Evolutionary conservation across 2,329 filamentous ascomycete species (phyloP), one percentile per base, ranked within the genome.

Genomic region (Aspergillus niger): DNA sequence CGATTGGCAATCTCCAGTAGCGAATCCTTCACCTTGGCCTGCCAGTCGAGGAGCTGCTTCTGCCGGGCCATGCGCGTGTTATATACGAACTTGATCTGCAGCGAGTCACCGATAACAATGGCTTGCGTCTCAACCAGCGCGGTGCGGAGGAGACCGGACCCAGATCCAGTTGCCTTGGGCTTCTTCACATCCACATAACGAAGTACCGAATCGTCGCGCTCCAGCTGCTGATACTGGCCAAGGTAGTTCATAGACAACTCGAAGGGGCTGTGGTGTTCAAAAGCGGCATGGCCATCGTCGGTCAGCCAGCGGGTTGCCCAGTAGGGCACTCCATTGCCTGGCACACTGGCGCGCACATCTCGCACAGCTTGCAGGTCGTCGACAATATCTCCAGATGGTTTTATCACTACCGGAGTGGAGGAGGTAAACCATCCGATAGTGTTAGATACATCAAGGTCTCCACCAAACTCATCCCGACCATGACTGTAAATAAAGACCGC

Each of bases 121-220:
- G 47, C 47, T n/a, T 50, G 47, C 0, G 47, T 50, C 15, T 50
- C 47, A 15, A 50, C 47, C 47, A 50, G 26, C 47, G 47, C 47
- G 15, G 47, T 77, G 76, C 54, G 80, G 84, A 62, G 80, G 82
- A 30, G 79, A 81, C 53, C 70, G 69, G 20, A 73, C 74, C 17
- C 52, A 49, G 71, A 72, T 24, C 57, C 49, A 51, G 47, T 50
- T 8, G 47, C 47, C 47, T 50, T 50, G n/a, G 47, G 47, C 47
- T 50, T 50, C 15, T 50, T 30, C 7, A 50, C 47, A 2, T 50
- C 47, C 15, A 50, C 47, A 17, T 50, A 50, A 2, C 47, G 26
- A 10, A 50, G 47, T 0, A 50, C 47, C 3, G 47, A 50, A 30
- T 50, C 47, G 26, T 50, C 47, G 24, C 47, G 47, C 26, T 50